Evolutionary conservation across 768 basidiomycete species (phyloP), one percentile per base, ranked within the genome.

Genomic region (Trametes coccinea): DNA sequence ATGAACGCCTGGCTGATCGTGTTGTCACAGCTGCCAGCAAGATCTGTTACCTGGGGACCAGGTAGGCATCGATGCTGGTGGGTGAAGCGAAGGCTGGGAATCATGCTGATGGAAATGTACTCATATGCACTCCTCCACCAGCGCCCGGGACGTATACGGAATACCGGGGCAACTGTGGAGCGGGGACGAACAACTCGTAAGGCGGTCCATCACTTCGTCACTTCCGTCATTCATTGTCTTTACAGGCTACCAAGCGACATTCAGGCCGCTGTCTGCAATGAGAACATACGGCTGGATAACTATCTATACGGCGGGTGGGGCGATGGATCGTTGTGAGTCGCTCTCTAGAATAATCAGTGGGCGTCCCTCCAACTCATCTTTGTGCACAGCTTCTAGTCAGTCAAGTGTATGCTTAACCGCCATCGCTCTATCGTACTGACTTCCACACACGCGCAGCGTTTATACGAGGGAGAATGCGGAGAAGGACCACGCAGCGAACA

Each of bases 381-480:
- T 13, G 10, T 45, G 5, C 5, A 4, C 47, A 66, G 65, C 61
- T 66, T 57, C 45, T 66, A 66, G 65, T 66, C 30, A 60, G 61
- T 55, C 14, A 1, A 22, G 22, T 22, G 22, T 22, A 22, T 22
- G 22, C n/a, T 8, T 50, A 3, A n/a, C 43, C 14, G 14, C 8
- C 14, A 3, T 47, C 31, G 27, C 6, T 11, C 1, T 14, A 33
- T 51, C 53, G 5, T 17, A 4, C 22, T 43, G 16, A 44, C n/a
- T 30, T 14, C 27, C 16, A 34, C 14, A 8, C 4, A 11, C 29
- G 41, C 1, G 45, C 58, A 73, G 73, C 47, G 58, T 60, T 1
- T 72, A 53, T 27, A 69, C 72, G 3, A 63, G 56, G 47, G 63
- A 70, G 17, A 58, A 56, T 6, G 67, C 64, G 3, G 54, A 56